Evolutionary conservation across 176 grass and related monocot species (phyloP), one percentile per base, ranked within the genome.

Genomic region (Hsuehochloa calcarea): DNA sequence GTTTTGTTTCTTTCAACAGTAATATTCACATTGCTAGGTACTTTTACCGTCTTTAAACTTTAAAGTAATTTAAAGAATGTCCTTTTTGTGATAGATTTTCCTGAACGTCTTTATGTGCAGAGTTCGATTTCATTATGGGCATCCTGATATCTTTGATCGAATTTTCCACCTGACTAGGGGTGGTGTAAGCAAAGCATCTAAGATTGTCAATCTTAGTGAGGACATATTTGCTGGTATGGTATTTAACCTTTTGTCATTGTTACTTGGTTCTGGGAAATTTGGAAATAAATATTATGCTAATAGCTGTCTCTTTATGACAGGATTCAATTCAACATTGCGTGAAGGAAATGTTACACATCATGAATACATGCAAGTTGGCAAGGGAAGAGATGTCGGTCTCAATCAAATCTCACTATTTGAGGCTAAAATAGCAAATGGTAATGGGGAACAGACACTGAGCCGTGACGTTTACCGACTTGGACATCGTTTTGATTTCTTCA

Each of bases 351-450:
- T 95, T 60, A 98, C 93, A 49, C 93, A 98, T 92, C 93, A 95
- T 73, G 96, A 98, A 82, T 98, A 98, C 81, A 92, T 98, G 91
- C 96, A 98, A 94, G 93, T 98, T 88, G 93, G 96, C 86, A 98
- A 98, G 86, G 96, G 96, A 65, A 95, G 90, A 85, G 96, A 98
- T 81, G 96, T 94, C 25, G 91, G 93, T 85, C 93, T 98, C 62
- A 98, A 98, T 66, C 96, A 98, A 73, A 98, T 98, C 44, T 98
- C 96, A 74, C 39, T 95, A 58, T 98, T 98, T 68, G 96, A 98
- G 79, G 93, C 96, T 12, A 98, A 94, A 75, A 90, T 98, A 80
- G 96, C 96, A 78, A 92, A 95, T 82, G 93, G 93, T 62, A 98
- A 94, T 25, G 96, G 96, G 5, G 96, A 98, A 34, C 93, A 98